These are phyloP conservation scores for Metschnikowia lachancei DNA, from an alignment of 805 yeast genomes.

Conservation along the genomic window DNA sequence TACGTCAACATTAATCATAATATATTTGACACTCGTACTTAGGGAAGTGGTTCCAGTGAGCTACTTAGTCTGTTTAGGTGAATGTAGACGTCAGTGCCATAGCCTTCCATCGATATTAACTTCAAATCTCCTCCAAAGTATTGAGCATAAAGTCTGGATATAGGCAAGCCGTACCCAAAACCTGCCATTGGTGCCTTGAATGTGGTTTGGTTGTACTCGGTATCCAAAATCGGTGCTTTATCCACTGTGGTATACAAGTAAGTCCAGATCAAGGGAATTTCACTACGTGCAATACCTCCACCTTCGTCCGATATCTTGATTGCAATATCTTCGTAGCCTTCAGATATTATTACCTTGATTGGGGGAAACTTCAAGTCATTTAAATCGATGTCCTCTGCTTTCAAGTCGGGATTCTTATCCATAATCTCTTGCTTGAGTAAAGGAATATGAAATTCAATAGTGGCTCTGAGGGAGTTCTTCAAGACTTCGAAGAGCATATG, in stretches of 20 bases:
- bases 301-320: conserved; percentile 91
- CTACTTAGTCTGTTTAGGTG: conserved; percentile 79
- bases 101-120: conserved; percentile 88
- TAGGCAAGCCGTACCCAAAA: conserved; percentile 87
- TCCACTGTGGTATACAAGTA: conserved; percentile 86
- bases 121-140: conserved; percentile 90
- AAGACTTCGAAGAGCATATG: conserved; percentile 89
- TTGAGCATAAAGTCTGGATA: conserved; percentile 79
- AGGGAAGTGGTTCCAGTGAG: conserved; percentile 65
- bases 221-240: conserved; percentile 62
- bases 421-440: conserved; percentile 39
- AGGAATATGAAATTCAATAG: conserved; percentile 74
- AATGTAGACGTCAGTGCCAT: conserved; percentile 88
- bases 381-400: conserved; percentile 40
- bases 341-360: conserved; percentile 80
- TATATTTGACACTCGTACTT: background rate
- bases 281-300: conserved; percentile 86
- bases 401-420: conserved; percentile 41
- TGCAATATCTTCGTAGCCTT: conserved; percentile 88
- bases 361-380: conserved; percentile 77
- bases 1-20: background rate
- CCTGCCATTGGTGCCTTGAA: conserved; percentile 94
- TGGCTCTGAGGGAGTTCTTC: conserved; percentile 84
- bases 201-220: conserved; percentile 55
- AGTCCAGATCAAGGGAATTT: conserved; percentile 84